Evolutionary conservation across 2,329 filamentous ascomycete species (phyloP).

Genomic region (Stagonosporopsis chrysanthemi): DNA sequence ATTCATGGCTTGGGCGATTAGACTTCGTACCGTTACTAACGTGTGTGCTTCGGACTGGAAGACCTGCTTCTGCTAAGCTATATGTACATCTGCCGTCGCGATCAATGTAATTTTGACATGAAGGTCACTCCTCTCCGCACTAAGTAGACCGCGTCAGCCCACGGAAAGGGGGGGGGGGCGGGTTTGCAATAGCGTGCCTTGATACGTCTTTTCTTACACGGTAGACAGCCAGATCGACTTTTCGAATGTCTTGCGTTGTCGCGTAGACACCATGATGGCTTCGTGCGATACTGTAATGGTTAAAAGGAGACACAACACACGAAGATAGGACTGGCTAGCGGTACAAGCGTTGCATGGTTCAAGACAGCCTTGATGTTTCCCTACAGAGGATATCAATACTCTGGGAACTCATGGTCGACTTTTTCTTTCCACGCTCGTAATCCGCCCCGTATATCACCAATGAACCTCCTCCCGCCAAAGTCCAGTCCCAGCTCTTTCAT

Average conservation of each 20-base stretch:
- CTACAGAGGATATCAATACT: constrained; percentile 56
- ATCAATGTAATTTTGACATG: background rate
- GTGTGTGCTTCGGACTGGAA: background rate
- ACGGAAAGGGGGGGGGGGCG: too few species aligned
- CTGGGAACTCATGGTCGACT: constrained; percentile 67
- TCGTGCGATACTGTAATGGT: background rate
- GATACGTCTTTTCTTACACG: background rate
- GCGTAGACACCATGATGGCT: background rate
- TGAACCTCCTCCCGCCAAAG: constrained; percentile 61
- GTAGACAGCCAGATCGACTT: background rate
- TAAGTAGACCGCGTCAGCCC: background rate
- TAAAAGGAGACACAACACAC: background rate
- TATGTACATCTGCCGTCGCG: background rate
- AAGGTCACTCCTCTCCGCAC: background rate
- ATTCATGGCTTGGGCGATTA: background rate
- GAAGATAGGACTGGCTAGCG: background rate
- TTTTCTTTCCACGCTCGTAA: constrained; percentile 75
- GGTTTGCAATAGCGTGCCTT: background rate
- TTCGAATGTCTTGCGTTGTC: background rate
- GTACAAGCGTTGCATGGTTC: background rate
- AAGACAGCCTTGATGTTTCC: background rate
- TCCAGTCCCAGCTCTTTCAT: constrained; percentile 69
- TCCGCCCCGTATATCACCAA: constrained; percentile 76
- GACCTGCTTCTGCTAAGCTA: background rate
- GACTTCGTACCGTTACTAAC: background rate